These are phyloP conservation scores for Kodamaea sagamina DNA, from an alignment of 805 yeast genomes.

Conservation along the genomic window DNA sequence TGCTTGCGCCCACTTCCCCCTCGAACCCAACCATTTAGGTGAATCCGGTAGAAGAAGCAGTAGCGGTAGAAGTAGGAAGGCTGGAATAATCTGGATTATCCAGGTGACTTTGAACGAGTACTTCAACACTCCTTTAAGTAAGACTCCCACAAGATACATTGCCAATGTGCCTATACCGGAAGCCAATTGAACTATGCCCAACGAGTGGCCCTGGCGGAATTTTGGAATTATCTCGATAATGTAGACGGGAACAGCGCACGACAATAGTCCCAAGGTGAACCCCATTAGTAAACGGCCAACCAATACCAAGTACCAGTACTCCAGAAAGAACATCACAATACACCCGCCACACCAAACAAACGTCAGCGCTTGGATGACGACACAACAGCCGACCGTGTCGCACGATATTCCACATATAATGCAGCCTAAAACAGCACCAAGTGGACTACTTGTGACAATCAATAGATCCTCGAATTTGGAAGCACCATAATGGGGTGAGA, in stretches of 20 bases:
- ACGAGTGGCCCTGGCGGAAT: slow-evolving; percentile 23
- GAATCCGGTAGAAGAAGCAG: slow-evolving; percentile 32
- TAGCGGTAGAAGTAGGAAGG: slow-evolving; percentile 20
- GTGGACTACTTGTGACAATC: slow-evolving; percentile 27
- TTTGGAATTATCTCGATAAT: slow-evolving; percentile 30
- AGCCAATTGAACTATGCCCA: slow-evolving; percentile 26
- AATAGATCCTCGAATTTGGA: slow-evolving; percentile 26
- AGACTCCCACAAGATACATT: slow-evolving; percentile 18
- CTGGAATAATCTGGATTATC: slow-evolving; percentile 21
- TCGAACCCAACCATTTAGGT: slow-evolving; percentile 29
- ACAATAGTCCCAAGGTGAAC: slow-evolving; percentile 31
- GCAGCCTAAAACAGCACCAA: slow-evolving; percentile 44
- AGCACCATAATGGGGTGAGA: slow-evolving; percentile 22
- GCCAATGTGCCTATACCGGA: slow-evolving; percentile 20
- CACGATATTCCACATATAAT: slow-evolving; percentile 30
- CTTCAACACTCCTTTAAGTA: slow-evolving; percentile 16
- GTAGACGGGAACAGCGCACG: slow-evolving; percentile 35
- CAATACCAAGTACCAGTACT: slow-evolving; percentile 26
- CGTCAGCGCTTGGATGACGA: slow-evolving; percentile 25
- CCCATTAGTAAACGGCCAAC: slow-evolving; percentile 35
- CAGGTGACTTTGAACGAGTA: slow-evolving; percentile 22
- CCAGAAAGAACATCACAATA: slow-evolving; percentile 26
- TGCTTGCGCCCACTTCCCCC: slow-evolving; percentile 11
- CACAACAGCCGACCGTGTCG: slow-evolving; percentile 31
- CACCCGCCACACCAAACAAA: slow-evolving; percentile 33